Percentiles rank a stretch among this genome's conserved stretches.
Conservation (phyloP, 371 early-diverging fungal species). For the Syncephalastrum contaminatum region DNA sequence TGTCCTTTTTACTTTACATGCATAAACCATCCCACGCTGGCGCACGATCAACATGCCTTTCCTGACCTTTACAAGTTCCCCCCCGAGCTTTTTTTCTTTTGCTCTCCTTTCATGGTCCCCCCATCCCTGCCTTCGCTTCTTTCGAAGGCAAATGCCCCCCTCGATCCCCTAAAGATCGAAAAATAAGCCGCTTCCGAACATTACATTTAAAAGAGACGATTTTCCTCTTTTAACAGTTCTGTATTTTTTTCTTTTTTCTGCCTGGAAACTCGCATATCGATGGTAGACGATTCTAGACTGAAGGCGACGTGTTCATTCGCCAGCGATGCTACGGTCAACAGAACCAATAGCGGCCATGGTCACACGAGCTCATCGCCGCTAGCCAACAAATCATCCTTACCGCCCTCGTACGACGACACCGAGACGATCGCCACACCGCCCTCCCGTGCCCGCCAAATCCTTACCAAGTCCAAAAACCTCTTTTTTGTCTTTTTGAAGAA, state of each 20-base stretch:
- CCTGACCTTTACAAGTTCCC: not conserved
- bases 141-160: slow-evolving; percentile 2
- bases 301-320: slow-evolving; percentile 17
- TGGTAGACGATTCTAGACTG: slow-evolving; percentile 15
- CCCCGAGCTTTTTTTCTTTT: not conserved
- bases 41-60: too few relatives aligned
- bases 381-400: slow-evolving; percentile 13
- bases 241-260: slow-evolving; percentile 10
- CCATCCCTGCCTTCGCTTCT: too few relatives aligned
- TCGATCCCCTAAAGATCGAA: slow-evolving; percentile 1
- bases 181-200: slow-evolving; percentile 3
- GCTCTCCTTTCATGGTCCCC: not conserved
- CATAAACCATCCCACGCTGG: too few relatives aligned
- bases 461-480: slow-evolving; percentile 12
- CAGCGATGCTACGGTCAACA: slow-evolving; percentile 17
- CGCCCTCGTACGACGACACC: slow-evolving; percentile 13
- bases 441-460: not conserved
- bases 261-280: slow-evolving; percentile 1
- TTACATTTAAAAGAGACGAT: slow-evolving; percentile 1
- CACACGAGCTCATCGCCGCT: slow-evolving; percentile 9
- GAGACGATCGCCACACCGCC: slow-evolving; percentile 9
- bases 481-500: slow-evolving; percentile 10
- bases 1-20: too few relatives aligned
- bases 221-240: slow-evolving; percentile 1
- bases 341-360: not conserved